Percentiles rank a stretch among this genome's conserved stretches.
Evolutionary conservation across 2,329 filamentous ascomycete species (phyloP).

Genomic region (Ophiocordyceps unilateralis): DNA sequence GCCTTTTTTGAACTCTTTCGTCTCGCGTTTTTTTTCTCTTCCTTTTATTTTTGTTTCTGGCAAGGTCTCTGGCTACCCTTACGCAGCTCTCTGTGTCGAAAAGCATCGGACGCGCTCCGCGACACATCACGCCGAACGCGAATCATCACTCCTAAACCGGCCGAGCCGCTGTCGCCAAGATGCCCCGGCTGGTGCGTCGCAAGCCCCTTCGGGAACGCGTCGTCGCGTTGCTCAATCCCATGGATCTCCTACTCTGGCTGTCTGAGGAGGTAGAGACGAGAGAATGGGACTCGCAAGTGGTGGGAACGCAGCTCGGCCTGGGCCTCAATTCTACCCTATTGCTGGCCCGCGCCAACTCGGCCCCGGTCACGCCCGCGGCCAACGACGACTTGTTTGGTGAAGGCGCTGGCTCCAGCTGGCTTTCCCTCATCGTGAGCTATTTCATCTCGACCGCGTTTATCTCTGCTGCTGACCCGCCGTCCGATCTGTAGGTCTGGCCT

Average conservation of each 20-base stretch:
- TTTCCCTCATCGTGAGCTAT: slow-evolving; percentile 33
- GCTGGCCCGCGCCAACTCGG: slow-evolving; percentile 64
- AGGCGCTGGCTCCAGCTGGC: slow-evolving; percentile 44
- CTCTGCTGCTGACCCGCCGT: background rate
- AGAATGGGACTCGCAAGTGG: slow-evolving; percentile 72
- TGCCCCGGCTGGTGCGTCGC: slow-evolving; percentile 67
- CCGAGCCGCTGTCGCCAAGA: slow-evolving; percentile 15
- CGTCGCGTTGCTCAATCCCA: slow-evolving; percentile 63
- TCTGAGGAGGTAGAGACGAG: slow-evolving; percentile 85
- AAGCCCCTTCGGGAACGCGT: slow-evolving; percentile 68
- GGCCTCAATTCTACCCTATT: slow-evolving; percentile 65
- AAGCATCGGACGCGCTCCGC: background rate
- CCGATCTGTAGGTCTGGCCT: slow-evolving; percentile 42
- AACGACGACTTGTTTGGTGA: slow-evolving; percentile 79
- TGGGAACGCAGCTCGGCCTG: slow-evolving; percentile 60
- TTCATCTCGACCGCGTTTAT: background rate
- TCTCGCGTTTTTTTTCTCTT: background rate
- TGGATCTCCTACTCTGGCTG: slow-evolving; percentile 79
- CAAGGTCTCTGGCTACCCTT: background rate
- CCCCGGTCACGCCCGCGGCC: slow-evolving; percentile 27
- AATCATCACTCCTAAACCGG: background rate
- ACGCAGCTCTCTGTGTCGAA: background rate
- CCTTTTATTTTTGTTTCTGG: background rate
- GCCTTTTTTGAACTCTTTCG: background rate
- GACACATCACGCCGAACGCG: background rate